These are phyloP conservation scores for Argentina anserina DNA, from an alignment of 306 rosid genomes.

Conservation along the genomic window DNA sequence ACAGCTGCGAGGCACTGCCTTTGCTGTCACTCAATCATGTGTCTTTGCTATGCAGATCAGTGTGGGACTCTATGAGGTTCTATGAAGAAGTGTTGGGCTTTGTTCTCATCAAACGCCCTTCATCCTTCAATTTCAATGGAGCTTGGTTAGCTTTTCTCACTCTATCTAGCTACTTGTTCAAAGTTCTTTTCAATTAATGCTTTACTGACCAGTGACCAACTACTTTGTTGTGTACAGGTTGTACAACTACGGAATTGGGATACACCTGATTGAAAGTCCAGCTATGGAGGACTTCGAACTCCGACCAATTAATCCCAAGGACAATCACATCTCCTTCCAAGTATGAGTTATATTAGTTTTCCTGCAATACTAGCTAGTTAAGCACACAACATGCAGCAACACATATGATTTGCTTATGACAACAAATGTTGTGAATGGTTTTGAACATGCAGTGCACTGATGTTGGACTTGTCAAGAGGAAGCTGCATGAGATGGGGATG, in stretches of 20 bases:
- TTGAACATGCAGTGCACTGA: conserved; percentile 61
- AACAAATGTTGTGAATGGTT: neutral
- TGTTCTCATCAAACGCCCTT: conserved; percentile 74
- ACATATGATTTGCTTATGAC: neutral
- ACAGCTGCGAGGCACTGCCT: conserved; percentile 54
- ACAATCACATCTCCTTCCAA: conserved; percentile 82
- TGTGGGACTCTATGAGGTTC: conserved; percentile 62
- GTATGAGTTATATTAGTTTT: conserved; percentile 17
- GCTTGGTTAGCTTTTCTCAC: conserved; percentile 48
- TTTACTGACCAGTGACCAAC: neutral
- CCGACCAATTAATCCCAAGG: conserved; percentile 69
- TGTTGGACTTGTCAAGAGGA: conserved; percentile 65
- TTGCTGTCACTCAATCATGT: conserved; percentile 72
- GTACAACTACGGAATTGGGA: conserved; percentile 77
- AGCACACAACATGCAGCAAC: neutral
- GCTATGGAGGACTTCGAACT: conserved; percentile 41
- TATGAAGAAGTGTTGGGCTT: conserved; percentile 73
- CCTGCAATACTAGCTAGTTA: neutral
- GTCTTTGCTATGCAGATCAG: conserved; percentile 63
- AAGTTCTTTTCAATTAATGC: neutral
- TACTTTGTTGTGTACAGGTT: conserved; percentile 35
- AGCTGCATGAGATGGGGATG: conserved; percentile 70
- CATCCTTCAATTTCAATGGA: conserved; percentile 80
- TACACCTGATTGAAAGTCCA: conserved; percentile 75
- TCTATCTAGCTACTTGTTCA: neutral